Base-by-base conservation (phyloP, 768 basidiomycete species). In the Russula foetens region DNA sequence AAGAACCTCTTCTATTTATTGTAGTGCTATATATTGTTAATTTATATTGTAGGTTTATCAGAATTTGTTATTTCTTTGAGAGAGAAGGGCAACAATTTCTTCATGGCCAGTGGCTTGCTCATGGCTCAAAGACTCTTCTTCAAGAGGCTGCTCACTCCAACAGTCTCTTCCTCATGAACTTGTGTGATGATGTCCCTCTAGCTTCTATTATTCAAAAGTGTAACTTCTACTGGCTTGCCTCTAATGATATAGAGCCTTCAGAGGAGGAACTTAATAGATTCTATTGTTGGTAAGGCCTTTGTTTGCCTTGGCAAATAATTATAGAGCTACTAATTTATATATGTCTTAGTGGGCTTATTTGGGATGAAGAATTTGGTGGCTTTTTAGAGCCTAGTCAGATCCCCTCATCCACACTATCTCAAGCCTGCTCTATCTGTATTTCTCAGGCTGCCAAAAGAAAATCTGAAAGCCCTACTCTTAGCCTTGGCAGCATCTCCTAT, bases 51-150 rank as follows among this genome's bases (percentile, higher is more conserved):
- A 90, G 88, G 88, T 90, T 90, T 66, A 81, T 81, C 51, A 77
- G 75, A n/a, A 85, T 90, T 44, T 76, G 75, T 4, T 86, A 84
- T 64, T 80, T 90, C 58, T 85, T 79, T 61, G 79, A 84, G 54
- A 69, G 74, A 24, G 56, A 68, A 8, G 71, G 65, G 11, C 65
- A 65, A 55, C 84, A 83, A 67, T 78, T 75, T 72, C 84, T 86
- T 56, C 88, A 90, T 69, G 86, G 79, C 1, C 84, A 86, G 58
- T 90, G 88, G 88, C 77, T 82, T 58, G 72, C 75, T 8, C 88
- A 88, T 72, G 83, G 83, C 11, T 81, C 77, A 21, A 82, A 84
- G 64, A 88, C 85, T 0, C 64, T 86, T 11, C 73, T 89, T 1
- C 84, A 88, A 64, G 83, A 90, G 65, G 77, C 79, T 0, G 77